Conservation (phyloP, 1,139 yeast genomes). For the Scheffersomyces segobiensis region DNA sequence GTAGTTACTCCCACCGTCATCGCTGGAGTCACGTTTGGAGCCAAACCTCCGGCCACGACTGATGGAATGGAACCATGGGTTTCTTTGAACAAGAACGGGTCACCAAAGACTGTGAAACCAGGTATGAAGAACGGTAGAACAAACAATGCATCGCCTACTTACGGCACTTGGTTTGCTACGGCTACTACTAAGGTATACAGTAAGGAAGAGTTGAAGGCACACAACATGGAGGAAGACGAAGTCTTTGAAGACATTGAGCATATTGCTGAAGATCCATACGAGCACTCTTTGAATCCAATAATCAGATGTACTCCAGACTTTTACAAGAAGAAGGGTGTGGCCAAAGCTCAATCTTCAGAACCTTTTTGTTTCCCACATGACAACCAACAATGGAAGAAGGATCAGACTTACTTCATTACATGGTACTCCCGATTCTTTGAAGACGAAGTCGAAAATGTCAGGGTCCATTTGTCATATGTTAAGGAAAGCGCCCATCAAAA, state of each 20-base stretch:
- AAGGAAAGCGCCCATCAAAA: slow-evolving; percentile 54
- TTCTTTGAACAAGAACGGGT: slow-evolving; percentile 70
- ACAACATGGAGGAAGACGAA: slow-evolving; percentile 64
- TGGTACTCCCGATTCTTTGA: slow-evolving; percentile 73
- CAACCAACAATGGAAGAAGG: slow-evolving; percentile 53
- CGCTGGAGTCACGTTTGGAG: slow-evolving; percentile 78
- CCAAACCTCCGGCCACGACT: slow-evolving; percentile 66
- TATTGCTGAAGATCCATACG: slow-evolving; percentile 67
- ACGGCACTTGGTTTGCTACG: slow-evolving; percentile 74
- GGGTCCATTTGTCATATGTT: slow-evolving; percentile 65
- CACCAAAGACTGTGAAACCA: slow-evolving; percentile 79
- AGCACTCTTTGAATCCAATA: slow-evolving; percentile 70
- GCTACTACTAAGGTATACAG: slow-evolving; percentile 57
- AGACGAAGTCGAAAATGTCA: slow-evolving; percentile 55
- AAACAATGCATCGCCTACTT: slow-evolving; percentile 66
- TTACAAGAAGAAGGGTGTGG: slow-evolving; percentile 65
- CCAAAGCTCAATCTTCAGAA: slow-evolving; percentile 54
- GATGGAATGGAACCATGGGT: slow-evolving; percentile 82
- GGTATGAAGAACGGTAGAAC: slow-evolving; percentile 70
- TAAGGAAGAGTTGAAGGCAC: slow-evolving; percentile 66
- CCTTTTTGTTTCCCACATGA: slow-evolving; percentile 86
- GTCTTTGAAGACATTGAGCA: slow-evolving; percentile 52
- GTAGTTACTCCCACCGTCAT: slow-evolving; percentile 80
- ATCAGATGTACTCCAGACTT: slow-evolving; percentile 82
- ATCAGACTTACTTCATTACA: slow-evolving; percentile 67